Evolutionary conservation across 257 asterid species (phyloP).

Genomic region (Ehretia macrophylla): DNA sequence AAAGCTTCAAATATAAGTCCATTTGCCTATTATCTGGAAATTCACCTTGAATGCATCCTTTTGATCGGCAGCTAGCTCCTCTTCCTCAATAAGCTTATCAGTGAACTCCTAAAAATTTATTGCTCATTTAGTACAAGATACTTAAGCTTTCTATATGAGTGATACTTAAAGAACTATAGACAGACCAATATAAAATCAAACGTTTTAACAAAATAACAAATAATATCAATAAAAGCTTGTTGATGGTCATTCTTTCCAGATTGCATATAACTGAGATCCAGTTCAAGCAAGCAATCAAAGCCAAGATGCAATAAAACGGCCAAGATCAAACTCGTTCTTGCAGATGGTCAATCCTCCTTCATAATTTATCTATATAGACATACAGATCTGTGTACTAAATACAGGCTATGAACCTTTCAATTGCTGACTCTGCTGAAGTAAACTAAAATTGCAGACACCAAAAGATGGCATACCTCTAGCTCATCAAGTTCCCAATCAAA

Average conservation of each 20-base stretch:
- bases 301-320: no score
- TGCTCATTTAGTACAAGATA: conserved; percentile 4
- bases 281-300: no score
- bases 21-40: conserved; percentile 3
- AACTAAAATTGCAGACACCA: not conserved
- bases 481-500: conserved; percentile 96
- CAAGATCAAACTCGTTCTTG: no score
- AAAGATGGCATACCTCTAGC: conserved; percentile 53
- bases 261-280: no score
- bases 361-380: no score
- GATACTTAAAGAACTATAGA: not conserved
- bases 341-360: no score
- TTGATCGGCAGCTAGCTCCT: conserved; percentile 61
- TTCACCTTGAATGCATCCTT: conserved; percentile 68
- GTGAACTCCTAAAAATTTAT: conserved; percentile 54
- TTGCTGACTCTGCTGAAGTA: not conserved
- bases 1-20: not conserved
- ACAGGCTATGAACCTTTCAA: not conserved
- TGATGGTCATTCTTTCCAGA: no score
- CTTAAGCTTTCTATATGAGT: no score
- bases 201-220: not conserved
- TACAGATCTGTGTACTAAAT: no score
- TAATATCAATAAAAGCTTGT: no score
- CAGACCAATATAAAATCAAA: not conserved
- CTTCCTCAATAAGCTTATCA: conserved; percentile 63